Percentiles rank a stretch among this genome's conserved stretches.
Evolutionary conservation across 2,329 filamentous ascomycete species (phyloP).

Genomic region (Acrocalymma vagum): DNA sequence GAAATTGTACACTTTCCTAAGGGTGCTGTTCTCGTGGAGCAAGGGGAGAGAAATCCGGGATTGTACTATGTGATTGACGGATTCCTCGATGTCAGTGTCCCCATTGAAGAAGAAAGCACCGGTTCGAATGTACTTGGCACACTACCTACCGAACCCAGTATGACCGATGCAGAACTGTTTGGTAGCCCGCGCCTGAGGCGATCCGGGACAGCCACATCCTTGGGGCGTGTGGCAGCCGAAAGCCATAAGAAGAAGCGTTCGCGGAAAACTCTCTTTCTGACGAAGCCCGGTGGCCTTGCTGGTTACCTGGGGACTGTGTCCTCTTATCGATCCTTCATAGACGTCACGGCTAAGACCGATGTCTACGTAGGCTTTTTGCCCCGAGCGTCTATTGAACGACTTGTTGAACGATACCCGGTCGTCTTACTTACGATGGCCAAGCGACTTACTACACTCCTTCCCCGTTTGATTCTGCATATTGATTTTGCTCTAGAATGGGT

Average conservation of each 20-base stretch:
- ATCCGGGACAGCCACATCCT: slow-evolving; percentile 30
- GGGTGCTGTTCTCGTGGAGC: slow-evolving; percentile 91
- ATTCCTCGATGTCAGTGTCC: slow-evolving; percentile 93
- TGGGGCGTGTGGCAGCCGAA: slow-evolving; percentile 35
- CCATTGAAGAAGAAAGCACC: slow-evolving; percentile 68
- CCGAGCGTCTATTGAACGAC: slow-evolving; percentile 82
- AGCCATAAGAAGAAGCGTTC: slow-evolving; percentile 58
- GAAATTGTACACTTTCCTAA: slow-evolving; percentile 98
- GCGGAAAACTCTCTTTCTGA: slow-evolving; percentile 81
- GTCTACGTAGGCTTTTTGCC: slow-evolving; percentile 97
- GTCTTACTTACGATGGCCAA: slow-evolving; percentile 96
- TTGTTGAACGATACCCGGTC: slow-evolving; percentile 91
- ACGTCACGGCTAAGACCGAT: slow-evolving; percentile 96
- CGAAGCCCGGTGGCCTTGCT: slow-evolving; percentile 92
- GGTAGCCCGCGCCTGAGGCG: slow-evolving; percentile 33
- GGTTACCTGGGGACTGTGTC: slow-evolving; percentile 95
- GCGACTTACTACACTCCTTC: slow-evolving; percentile 85
- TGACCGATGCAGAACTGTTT: slow-evolving; percentile 48
- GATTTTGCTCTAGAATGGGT: slow-evolving; percentile 99
- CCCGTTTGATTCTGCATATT: slow-evolving; percentile 90
- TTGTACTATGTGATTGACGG: slow-evolving; percentile 98
- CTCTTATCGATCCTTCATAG: slow-evolving; percentile 94
- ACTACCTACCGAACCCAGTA: slow-evolving; percentile 39
- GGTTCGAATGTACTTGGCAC: slow-evolving; percentile 55
- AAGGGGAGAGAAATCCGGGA: slow-evolving; percentile 95